Evolutionary conservation across 257 asterid species (phyloP).

Genomic region (Salvia hispanica): DNA sequence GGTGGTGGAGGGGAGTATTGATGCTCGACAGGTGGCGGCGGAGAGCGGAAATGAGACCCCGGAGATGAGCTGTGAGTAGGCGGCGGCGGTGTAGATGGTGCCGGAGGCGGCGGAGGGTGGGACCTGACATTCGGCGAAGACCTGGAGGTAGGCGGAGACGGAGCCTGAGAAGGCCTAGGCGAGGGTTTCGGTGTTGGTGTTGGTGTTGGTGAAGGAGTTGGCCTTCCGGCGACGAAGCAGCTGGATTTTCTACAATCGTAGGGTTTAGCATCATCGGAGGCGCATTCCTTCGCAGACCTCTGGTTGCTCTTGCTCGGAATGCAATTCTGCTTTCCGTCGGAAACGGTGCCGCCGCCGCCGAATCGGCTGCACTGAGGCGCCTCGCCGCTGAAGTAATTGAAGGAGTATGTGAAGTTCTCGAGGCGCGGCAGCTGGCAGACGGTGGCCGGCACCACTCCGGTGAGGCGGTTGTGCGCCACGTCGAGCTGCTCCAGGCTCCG

Average conservation of each 20-base stretch:
- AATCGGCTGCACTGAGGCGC: constrained; percentile 50
- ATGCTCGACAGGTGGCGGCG: constrained; percentile 28
- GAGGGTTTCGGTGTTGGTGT: constrained; percentile 24
- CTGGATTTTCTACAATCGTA: constrained; percentile 68
- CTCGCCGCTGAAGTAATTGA: constrained; percentile 47
- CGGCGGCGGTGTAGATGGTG: constrained; percentile 44
- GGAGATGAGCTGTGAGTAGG: constrained; percentile 44
- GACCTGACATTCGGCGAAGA: constrained; percentile 40
- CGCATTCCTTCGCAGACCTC: constrained; percentile 66
- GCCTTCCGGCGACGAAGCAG: constrained; percentile 41
- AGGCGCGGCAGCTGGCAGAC: constrained; percentile 57
- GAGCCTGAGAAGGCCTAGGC: constrained; percentile 30
- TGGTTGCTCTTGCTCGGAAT: constrained; percentile 63
- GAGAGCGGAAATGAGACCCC: constrained; percentile 33
- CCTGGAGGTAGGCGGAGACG: constrained; percentile 54
- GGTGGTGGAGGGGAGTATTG: constrained; percentile 31
- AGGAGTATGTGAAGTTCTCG: constrained; percentile 51
- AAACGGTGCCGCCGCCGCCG: constrained; percentile 33
- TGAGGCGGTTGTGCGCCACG: constrained; percentile 53
- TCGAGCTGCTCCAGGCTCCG: constrained; percentile 49
- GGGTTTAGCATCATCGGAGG: constrained; percentile 70
- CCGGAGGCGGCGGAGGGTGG: constrained; percentile 51
- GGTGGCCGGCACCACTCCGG: constrained; percentile 46
- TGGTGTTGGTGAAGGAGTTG: neutral
- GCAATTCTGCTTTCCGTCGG: constrained; percentile 69